Evolutionary conservation across 148 eudicot species (phyloP).

Genomic region (Pharnaceum exiguum): DNA sequence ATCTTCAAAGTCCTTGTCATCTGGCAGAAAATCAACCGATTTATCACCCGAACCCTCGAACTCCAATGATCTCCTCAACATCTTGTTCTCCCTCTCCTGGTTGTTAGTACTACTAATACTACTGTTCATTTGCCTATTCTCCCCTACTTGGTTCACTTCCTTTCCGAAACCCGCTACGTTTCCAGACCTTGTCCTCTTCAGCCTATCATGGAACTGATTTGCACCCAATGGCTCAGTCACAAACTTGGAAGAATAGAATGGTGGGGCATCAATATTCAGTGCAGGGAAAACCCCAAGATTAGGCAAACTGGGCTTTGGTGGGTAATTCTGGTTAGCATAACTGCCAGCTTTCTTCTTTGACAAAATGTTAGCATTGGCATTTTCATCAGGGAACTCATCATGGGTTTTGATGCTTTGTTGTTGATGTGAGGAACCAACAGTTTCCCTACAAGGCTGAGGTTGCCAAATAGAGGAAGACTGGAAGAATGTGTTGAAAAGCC

Average conservation of each 20-base stretch:
- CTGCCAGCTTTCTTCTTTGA: conserved; percentile 9
- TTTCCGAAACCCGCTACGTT: conserved; percentile 24
- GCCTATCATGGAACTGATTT: conserved; percentile 42
- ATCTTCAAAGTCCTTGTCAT: conserved; percentile 84
- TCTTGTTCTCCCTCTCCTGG: conserved; percentile 59
- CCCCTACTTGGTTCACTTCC: conserved; percentile 13
- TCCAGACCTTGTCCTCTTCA: conserved; percentile 83
- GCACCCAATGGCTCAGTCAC: conserved; percentile 6
- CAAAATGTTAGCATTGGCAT: conserved; percentile 32
- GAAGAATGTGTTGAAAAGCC: conserved; percentile 66
- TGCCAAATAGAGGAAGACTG: conserved; percentile 92
- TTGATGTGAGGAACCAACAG: conserved; percentile 2
- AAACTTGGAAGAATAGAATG: conserved; percentile 51
- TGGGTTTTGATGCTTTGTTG: conserved; percentile 14
- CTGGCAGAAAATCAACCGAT: conserved; percentile 59
- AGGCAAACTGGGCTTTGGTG: conserved; percentile 23
- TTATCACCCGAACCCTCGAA: conserved; percentile 32
- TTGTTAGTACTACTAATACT: not conserved
- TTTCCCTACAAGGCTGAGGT: conserved; percentile 92
- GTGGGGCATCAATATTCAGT: conserved; percentile 64
- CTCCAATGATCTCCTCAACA: conserved; percentile 45
- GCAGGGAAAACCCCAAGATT: conserved; percentile 18
- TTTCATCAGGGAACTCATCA: conserved; percentile 63
- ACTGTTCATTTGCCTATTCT: conserved; percentile 5
- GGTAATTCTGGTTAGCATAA: conserved; percentile 13